Percentiles rank a stretch among this genome's conserved stretches.
These are phyloP conservation scores for Trichoderma sp. DNA, from an alignment of 2,329 filamentous ascomycete species.

Conservation along the genomic window DNA sequence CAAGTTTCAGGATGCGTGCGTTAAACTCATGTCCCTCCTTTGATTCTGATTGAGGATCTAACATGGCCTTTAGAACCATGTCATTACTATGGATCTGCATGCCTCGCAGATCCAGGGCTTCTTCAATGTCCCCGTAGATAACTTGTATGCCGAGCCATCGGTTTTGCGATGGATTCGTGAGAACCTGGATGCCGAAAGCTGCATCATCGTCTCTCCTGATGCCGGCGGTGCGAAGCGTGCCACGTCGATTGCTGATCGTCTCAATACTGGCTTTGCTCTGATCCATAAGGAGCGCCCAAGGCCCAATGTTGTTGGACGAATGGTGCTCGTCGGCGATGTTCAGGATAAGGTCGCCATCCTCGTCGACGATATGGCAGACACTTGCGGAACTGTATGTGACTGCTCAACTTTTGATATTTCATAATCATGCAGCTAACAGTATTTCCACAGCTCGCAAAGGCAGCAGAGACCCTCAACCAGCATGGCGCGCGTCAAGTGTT, in stretches of 20 bases:
- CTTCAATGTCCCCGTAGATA: slow-evolving; percentile 78
- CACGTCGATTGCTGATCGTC: slow-evolving; percentile 87
- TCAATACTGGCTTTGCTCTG: slow-evolving; percentile 88
- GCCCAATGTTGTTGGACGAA: slow-evolving; percentile 83
- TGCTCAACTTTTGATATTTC: background rate
- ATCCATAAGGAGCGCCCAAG: slow-evolving; percentile 96
- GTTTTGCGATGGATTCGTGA: slow-evolving; percentile 90
- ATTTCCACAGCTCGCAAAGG: slow-evolving; percentile 64
- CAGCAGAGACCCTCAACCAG: slow-evolving; percentile 83
- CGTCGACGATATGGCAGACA: slow-evolving; percentile 98
- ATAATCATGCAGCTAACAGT: slow-evolving; percentile 15
- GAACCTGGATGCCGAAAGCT: slow-evolving; percentile 79
- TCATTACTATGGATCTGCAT: slow-evolving; percentile 96
- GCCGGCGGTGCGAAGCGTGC: slow-evolving; percentile 93
- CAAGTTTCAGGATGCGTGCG: slow-evolving; percentile 81
- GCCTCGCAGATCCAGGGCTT: slow-evolving; percentile 94
- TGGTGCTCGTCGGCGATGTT: slow-evolving; percentile 94
- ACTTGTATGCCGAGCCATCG: slow-evolving; percentile 92
- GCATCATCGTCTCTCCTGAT: slow-evolving; percentile 93
- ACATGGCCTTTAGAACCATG: slow-evolving; percentile 44
- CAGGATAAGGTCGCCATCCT: slow-evolving; percentile 90
- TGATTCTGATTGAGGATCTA: slow-evolving; percentile 18
- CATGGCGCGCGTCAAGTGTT: slow-evolving; percentile 87
- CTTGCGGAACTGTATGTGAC: slow-evolving; percentile 71
- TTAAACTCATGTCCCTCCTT: slow-evolving; percentile 20